Evolutionary conservation across 768 basidiomycete species (phyloP).

Genomic region (Scleroderma citrinum): DNA sequence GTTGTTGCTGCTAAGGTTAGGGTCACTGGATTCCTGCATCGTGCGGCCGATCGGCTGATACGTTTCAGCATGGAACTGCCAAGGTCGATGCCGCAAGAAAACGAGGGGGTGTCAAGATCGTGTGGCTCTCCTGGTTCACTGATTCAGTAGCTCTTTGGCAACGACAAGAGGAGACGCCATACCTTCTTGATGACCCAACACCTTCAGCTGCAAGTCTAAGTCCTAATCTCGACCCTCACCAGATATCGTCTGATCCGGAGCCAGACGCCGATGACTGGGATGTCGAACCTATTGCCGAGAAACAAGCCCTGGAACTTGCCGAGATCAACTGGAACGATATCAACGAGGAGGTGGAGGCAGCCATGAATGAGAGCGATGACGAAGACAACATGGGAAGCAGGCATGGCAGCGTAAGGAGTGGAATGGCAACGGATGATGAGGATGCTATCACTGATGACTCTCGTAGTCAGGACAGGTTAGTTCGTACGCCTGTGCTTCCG

Average conservation of each 20-base stretch:
- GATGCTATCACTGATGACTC: constrained; percentile 40
- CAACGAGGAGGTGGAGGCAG: constrained; percentile 82
- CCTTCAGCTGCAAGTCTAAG: constrained; percentile 34
- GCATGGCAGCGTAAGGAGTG: constrained; percentile 40
- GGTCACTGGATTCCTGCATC: not conserved
- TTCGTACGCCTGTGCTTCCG: constrained; percentile 9
- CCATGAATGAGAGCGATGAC: constrained; percentile 77
- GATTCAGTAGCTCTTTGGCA: constrained; percentile 88
- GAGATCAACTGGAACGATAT: constrained; percentile 79
- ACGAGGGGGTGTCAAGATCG: constrained; percentile 74
- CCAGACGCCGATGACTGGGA: constrained; percentile 69
- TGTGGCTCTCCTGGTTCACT: constrained; percentile 86
- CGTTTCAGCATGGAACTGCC: constrained; percentile 70
- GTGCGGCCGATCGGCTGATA: constrained; percentile 3
- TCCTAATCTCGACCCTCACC: constrained; percentile 41
- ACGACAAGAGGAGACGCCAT: constrained; percentile 71
- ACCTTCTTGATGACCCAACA: constrained; percentile 62
- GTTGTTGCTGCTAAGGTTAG: constrained; percentile 85
- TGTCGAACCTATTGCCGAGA: constrained; percentile 33
- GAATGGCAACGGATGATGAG: constrained; percentile 47
- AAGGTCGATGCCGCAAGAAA: constrained; percentile 84
- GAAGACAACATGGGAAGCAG: constrained; percentile 33
- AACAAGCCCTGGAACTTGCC: constrained; percentile 40
- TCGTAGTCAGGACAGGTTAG: constrained; percentile 41
- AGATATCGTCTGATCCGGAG: constrained; percentile 62